Evolutionary conservation across 1,139 yeast genomes (phyloP), one percentile per base, ranked within the genome.

Genomic region (Candida smagusa): DNA sequence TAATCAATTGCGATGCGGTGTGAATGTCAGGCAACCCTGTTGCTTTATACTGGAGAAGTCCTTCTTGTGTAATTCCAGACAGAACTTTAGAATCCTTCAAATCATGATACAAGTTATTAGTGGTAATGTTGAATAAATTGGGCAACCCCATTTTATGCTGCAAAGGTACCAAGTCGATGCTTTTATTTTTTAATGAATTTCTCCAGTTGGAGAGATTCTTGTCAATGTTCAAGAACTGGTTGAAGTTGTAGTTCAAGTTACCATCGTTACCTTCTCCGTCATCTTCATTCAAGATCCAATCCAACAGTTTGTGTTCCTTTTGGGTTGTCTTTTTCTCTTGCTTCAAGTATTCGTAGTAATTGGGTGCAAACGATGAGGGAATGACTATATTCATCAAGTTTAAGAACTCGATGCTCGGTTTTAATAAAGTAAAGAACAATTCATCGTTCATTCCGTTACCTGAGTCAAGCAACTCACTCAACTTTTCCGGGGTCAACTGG

Each of bases 201-300:
- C 76, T 62, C 77, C 77, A 72, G 36, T 59, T 62, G 4, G 66
- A 52, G 35, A 72, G 55, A 45, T 72, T 71, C 39, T 62, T 65
- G 48, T 72, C 77, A 35, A 72, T 72, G 4, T 66, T 62, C 24
- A 65, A 55, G 43, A 72, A 72, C 42, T 72, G 77, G 38, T 62
- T 63, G 40, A 65, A 70, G 45, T 72, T 71, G 47, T 71, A 71
- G 44, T 72, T 72, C 48, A 72, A 62, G 43, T 72, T 71, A 11
- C 77, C 77, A 49, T 72, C 77, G 44, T 70, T 71, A 9, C 76
- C 76, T 49, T 72, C 77, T 22, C 76, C 76, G 47, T 69, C 77
- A 43, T 69, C 74, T 43, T 71, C 74, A 44, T 69, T 70, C 28
- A 70, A 55, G 22, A 71, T 68, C 74, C 76, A 69, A 42, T 71